A percentile compares a stretch with the other conserved stretches of the same genome.
phyloP scores from a whole-genome alignment of 2,329 filamentous ascomycete species.

The Karstenula rhodostoma region DNA sequence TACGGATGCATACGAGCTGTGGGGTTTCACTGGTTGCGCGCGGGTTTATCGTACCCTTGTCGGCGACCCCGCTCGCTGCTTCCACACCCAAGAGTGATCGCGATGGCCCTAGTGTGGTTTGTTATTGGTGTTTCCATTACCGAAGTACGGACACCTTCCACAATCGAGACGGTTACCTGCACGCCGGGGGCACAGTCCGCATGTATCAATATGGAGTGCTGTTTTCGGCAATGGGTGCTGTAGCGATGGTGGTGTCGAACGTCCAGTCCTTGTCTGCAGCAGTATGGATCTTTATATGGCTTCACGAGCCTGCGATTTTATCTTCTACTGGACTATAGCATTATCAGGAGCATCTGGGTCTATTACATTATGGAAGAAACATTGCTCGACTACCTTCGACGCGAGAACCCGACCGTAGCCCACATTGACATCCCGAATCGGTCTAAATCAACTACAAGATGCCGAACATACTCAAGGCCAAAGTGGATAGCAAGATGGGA shows the following conservation, averaged over 20 bases:
- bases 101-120: not conserved
- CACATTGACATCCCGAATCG: not conserved
- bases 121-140: not conserved
- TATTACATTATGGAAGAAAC: not conserved
- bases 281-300: not conserved
- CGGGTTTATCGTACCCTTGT: conserved; percentile 2
- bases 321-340: too few relatives aligned
- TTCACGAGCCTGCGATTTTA: not conserved
- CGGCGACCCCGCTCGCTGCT: not conserved
- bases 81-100: not conserved
- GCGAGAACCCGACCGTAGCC: not conserved
- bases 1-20: not conserved
- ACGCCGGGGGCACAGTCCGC: not conserved
- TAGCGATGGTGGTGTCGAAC: not conserved
- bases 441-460: not conserved
- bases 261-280: not conserved
- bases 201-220: not conserved
- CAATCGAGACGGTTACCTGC: not conserved
- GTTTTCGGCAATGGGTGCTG: not conserved
- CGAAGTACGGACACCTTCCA: not conserved
- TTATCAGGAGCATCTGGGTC: too few relatives aligned
- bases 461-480: not conserved
- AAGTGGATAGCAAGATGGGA: not conserved
- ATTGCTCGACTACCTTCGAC: not conserved
- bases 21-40: not conserved